Percentiles rank a stretch among this genome's conserved stretches.
These are phyloP conservation scores for Exophiala sp. DNA, from an alignment of 2,329 filamentous ascomycete species.

Conservation along the genomic window DNA sequence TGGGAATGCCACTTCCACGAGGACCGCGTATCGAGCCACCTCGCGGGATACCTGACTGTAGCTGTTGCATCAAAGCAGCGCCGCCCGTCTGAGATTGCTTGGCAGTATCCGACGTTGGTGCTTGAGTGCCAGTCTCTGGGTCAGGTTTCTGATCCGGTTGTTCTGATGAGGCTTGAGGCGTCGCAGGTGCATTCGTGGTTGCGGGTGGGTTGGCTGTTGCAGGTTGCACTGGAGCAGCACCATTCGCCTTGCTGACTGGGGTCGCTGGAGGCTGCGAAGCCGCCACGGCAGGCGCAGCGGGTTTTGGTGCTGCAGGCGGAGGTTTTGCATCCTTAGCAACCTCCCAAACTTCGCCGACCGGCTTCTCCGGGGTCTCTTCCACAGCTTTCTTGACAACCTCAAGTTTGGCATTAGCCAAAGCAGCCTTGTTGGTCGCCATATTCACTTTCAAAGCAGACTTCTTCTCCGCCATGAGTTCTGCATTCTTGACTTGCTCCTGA, in stretches of 20 bases:
- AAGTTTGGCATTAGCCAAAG: conserved; percentile 66
- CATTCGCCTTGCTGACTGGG: conserved; percentile 18
- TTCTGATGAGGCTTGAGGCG: conserved; percentile 9
- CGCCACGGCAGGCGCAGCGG: conserved; percentile 28
- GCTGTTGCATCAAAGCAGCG: conserved; percentile 23
- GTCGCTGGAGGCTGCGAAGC: conserved; percentile 12
- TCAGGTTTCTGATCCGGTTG: conserved; percentile 12
- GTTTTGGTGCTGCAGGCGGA: conserved; percentile 33
- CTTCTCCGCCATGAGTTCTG: conserved; percentile 64
- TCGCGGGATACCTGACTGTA: conserved; percentile 22
- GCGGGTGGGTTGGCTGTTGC: conserved; percentile 15
- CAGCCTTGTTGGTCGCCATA: conserved; percentile 69
- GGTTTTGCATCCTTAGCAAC: conserved; percentile 67
- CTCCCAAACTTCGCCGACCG: conserved; percentile 84
- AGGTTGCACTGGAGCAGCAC: conserved; percentile 15
- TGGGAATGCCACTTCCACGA: conserved; percentile 39
- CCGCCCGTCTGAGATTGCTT: conserved; percentile 19
- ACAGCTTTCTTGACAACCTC: conserved; percentile 76
- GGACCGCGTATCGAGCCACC: conserved; percentile 25
- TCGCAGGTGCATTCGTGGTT: conserved; percentile 9
- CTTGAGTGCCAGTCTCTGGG: background rate
- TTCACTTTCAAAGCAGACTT: conserved; percentile 72
- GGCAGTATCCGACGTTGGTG: conserved; percentile 10
- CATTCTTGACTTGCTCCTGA: conserved; percentile 47
- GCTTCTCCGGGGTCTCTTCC: conserved; percentile 76